phyloP scores from a whole-genome alignment of 441 rosid genomes.

The Eugenia klotzschiana region DNA sequence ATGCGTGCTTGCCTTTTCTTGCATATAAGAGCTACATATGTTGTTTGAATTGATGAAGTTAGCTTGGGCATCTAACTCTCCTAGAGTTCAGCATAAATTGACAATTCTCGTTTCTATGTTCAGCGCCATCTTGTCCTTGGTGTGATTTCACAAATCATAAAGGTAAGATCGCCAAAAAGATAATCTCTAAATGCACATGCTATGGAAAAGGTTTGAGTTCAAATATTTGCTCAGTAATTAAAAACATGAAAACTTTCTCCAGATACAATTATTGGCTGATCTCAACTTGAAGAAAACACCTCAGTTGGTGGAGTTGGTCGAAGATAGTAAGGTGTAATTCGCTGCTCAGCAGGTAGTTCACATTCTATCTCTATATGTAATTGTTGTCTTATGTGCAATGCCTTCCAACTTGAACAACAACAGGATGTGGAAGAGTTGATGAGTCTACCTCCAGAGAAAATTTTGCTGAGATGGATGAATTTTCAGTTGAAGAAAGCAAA shows the following conservation, averaged over 20 bases:
- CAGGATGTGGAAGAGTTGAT: slow-evolving; percentile 11
- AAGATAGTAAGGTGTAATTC: slow-evolving; percentile 5
- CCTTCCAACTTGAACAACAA: not conserved
- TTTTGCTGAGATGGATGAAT: slow-evolving; percentile 11
- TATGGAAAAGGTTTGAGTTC: not conserved
- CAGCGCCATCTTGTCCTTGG: slow-evolving; percentile 12
- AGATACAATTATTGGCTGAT: slow-evolving; percentile 10
- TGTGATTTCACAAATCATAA: slow-evolving; percentile 8
- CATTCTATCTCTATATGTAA: not conserved
- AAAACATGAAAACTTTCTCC: not conserved
- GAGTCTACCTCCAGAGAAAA: slow-evolving; percentile 11
- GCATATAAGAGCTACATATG: not conserved
- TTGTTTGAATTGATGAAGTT: not conserved
- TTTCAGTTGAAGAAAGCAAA: slow-evolving; percentile 7
- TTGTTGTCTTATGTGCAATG: not conserved
- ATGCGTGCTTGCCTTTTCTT: not conserved
- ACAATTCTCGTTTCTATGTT: not conserved
- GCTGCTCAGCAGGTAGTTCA: not conserved
- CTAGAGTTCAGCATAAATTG: not conserved
- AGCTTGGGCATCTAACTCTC: not conserved
- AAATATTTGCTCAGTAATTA: not conserved
- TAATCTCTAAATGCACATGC: not conserved
- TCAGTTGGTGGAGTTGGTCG: slow-evolving; percentile 10
- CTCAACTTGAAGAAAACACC: slow-evolving; percentile 14
- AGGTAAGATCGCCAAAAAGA: not conserved